A percentile compares a stretch with the other conserved stretches of the same genome.
These are phyloP conservation scores for Lactifluus echinatus DNA, from an alignment of 768 basidiomycete genomes.

Conservation along the genomic window DNA sequence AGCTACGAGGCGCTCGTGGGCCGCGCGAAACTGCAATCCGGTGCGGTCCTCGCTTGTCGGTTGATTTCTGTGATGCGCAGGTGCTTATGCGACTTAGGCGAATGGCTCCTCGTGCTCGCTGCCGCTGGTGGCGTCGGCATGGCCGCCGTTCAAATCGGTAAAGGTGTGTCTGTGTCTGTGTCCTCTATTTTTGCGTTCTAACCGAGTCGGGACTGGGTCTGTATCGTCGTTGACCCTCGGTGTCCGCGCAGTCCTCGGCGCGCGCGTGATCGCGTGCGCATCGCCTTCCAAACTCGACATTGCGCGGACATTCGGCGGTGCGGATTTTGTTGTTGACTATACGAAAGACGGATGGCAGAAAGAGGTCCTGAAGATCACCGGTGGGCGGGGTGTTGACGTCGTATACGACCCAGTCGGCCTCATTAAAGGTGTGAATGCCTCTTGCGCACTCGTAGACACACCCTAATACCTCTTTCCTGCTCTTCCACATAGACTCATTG, in stretches of 20 bases:
- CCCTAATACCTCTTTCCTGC: neutral
- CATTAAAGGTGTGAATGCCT: constrained; percentile 44
- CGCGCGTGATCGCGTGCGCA: constrained; percentile 91
- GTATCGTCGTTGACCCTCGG: neutral
- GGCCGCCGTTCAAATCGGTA: constrained; percentile 86
- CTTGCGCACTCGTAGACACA: neutral
- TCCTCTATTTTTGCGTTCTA: too few relatives aligned
- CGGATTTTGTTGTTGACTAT: constrained; percentile 80
- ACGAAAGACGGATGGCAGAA: constrained; percentile 77
- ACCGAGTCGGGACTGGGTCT: too few relatives aligned
- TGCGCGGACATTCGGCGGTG: constrained; percentile 66
- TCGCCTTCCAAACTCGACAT: constrained; percentile 73
- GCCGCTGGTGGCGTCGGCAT: constrained; percentile 96
- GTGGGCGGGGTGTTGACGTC: constrained; percentile 78
- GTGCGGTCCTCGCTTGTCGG: constrained; percentile 29
- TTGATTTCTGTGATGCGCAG: too few relatives aligned
- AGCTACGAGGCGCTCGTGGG: constrained; percentile 88
- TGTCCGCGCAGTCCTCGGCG: constrained; percentile 58
- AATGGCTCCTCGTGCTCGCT: constrained; percentile 89
- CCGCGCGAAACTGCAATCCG: constrained; percentile 69
- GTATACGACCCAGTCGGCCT: constrained; percentile 83
- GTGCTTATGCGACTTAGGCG: constrained; percentile 41
- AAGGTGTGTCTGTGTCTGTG: too few relatives aligned
- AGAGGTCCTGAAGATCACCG: constrained; percentile 75
- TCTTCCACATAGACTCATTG: constrained; percentile 51